Evolutionary conservation across 2,329 filamentous ascomycete species (phyloP), one percentile per base, ranked within the genome.

Genomic region (Aureobasidium lini): DNA sequence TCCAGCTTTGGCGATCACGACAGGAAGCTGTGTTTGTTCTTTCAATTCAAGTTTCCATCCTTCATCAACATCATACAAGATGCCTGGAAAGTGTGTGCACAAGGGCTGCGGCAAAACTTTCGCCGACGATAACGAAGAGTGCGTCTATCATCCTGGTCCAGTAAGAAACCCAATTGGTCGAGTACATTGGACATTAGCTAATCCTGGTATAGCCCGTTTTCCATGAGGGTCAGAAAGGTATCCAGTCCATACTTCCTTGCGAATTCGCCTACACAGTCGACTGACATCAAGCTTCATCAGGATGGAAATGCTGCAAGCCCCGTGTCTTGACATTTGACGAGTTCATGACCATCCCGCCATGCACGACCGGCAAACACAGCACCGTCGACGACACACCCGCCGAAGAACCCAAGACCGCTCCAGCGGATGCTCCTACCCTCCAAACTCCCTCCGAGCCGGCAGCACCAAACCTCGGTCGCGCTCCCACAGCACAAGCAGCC

Each of bases 231-330:
- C 93, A 96, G 77, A 97, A 99, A 85, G 94, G 93, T 96, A 79
- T 71, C 76, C 62, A 64, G 63, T 61, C 60, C 63, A 61, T 42
- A 46, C 62, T 53, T 37, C 15, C 61, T 50, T 29, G 9, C 43
- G 42, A 28, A 28, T 11, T 6, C 10, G 8, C 15, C 5, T 9
- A 9, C 32, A 28, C 32, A 37, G 15, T 44, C 10, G 1, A 6
- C 6, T 56, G 29, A 56, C 40, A 37, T 2, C 0, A 10, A 9
- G 13, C 6, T 32, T 54, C n/a, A 23, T 18, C 69, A 96, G 93
- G 94, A 71, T 97, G 94, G 93, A 95, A 95, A 79, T 99, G 94
- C 80, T 99, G 94, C 83, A 97, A 96, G 77, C 88, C 92, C 60
- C 88, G 94, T 69, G 91, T 97, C 68, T 81, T 99, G 68, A 96